Conservation (phyloP, 441 rosid species). For the Hura crepitans region DNA sequence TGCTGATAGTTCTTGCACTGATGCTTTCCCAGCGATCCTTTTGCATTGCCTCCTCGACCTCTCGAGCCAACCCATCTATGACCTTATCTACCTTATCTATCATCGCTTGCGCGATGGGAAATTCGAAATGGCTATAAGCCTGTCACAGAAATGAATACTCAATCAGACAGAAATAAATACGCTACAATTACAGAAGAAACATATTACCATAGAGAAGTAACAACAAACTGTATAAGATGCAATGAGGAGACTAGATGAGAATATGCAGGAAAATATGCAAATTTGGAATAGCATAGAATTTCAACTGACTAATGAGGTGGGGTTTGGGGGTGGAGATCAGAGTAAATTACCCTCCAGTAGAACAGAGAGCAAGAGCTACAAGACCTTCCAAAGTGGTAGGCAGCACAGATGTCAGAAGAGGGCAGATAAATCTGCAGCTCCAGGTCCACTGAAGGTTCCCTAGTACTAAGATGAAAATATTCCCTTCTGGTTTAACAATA, state of each 20-base stretch:
- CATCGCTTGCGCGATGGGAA: constrained; percentile 70
- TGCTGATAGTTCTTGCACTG: constrained; percentile 51
- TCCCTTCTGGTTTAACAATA: constrained; percentile 17
- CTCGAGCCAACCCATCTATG: constrained; percentile 61
- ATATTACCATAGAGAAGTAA: no score
- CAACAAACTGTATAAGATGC: no score
- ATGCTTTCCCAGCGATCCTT: constrained; percentile 62
- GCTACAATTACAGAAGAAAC: no score
- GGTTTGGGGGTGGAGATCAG: not conserved
- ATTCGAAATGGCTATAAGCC: constrained; percentile 69
- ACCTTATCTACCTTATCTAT: constrained; percentile 57
- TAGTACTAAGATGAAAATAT: constrained; percentile 47
- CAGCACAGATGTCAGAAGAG: constrained; percentile 81
- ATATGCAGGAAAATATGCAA: not conserved
- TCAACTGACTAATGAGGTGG: not conserved
- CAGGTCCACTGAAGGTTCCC: constrained; percentile 82
- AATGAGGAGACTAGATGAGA: not conserved
- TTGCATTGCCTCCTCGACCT: constrained; percentile 85
- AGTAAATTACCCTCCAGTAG: constrained; percentile 80
- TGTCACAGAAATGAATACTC: constrained; percentile 25
- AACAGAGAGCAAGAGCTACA: constrained; percentile 85
- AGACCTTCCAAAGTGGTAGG: constrained; percentile 85
- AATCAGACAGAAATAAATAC: constrained; percentile 10
- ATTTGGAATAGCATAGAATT: not conserved
- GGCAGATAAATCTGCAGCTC: constrained; percentile 88